These are phyloP conservation scores for Betula pendula DNA, from an alignment of 306 rosid genomes.

Conservation along the genomic window DNA sequence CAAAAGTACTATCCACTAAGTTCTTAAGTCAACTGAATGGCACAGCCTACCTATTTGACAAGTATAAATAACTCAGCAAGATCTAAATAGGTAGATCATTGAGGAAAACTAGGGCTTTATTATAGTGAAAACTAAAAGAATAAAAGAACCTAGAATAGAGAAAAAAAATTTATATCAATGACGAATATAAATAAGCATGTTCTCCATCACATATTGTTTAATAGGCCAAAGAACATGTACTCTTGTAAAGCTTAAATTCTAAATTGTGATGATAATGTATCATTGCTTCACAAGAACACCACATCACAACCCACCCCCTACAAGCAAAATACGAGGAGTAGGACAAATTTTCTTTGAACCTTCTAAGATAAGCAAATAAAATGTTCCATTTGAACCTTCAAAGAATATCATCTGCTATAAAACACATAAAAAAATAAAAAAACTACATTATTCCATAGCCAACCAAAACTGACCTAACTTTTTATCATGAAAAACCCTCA, in stretches of 20 bases:
- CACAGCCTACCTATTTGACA: not conserved
- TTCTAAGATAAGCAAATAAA: not conserved
- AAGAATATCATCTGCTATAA: not conserved
- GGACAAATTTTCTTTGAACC: not conserved
- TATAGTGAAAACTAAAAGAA: not conserved
- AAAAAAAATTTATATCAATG: not conserved
- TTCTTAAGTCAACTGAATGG: constrained; percentile 1
- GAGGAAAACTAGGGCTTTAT: not conserved
- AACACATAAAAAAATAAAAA: not conserved
- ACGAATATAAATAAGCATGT: not conserved
- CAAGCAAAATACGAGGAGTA: not conserved
- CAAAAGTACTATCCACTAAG: not conserved
- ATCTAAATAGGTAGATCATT: not conserved
- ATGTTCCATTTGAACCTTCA: not conserved
- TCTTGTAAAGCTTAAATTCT: not conserved
- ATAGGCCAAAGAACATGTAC: not conserved
- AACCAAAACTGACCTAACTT: not conserved
- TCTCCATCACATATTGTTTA: not conserved
- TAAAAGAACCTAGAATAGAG: not conserved
- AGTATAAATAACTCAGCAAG: not conserved
- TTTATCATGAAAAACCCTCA: not conserved
- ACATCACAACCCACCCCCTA: not conserved
- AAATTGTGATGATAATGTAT: not conserved
- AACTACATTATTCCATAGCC: not conserved
- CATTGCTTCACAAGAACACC: not conserved